Percentiles rank a stretch among this genome's conserved stretches.
Evolutionary conservation across 1,139 yeast species (phyloP).

Genomic region (Hemisphaericaspora xylanilytica): DNA sequence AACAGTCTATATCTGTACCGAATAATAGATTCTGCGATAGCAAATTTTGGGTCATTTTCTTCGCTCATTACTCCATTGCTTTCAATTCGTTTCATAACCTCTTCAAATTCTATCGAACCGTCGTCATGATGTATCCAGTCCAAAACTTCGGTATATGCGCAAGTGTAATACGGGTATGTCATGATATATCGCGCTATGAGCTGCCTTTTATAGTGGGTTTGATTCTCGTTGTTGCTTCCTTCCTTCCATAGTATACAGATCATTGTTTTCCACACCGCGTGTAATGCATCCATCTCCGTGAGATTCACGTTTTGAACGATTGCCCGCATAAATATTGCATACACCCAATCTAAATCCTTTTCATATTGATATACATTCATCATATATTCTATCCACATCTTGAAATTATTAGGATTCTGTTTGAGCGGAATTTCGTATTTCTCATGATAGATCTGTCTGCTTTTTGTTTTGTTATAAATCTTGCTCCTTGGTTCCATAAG

Average conservation of each 20-base stretch:
- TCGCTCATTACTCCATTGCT: neutral
- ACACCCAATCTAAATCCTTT: slow-evolving; percentile 9
- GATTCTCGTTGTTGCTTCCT: neutral
- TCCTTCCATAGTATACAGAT: neutral
- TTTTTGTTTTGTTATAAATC: slow-evolving; percentile 29
- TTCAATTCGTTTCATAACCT: neutral
- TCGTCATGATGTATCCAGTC: slow-evolving; percentile 7
- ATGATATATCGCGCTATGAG: neutral
- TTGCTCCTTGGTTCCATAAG: slow-evolving; percentile 40
- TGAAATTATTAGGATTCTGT: slow-evolving; percentile 17
- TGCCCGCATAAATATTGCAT: slow-evolving; percentile 22
- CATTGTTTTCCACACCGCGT: slow-evolving; percentile 31
- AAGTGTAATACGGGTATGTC: slow-evolving; percentile 8
- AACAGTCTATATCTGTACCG: neutral
- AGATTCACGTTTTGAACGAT: slow-evolving; percentile 8
- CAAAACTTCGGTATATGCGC: slow-evolving; percentile 1
- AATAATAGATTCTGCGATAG: neutral
- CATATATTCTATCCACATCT: slow-evolving; percentile 35
- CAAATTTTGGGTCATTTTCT: neutral
- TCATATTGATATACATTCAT: slow-evolving; percentile 24
- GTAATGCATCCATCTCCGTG: slow-evolving; percentile 16
- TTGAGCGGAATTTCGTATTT: slow-evolving; percentile 22
- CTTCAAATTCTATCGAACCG: slow-evolving; percentile 10
- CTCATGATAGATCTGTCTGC: slow-evolving; percentile 26
- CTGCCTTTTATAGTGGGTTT: neutral